Percentiles rank a stretch among this genome's conserved stretches.
phyloP scores from a whole-genome alignment of 1,284 basidiomycete genomes.

The Marasmius oreades region DNA sequence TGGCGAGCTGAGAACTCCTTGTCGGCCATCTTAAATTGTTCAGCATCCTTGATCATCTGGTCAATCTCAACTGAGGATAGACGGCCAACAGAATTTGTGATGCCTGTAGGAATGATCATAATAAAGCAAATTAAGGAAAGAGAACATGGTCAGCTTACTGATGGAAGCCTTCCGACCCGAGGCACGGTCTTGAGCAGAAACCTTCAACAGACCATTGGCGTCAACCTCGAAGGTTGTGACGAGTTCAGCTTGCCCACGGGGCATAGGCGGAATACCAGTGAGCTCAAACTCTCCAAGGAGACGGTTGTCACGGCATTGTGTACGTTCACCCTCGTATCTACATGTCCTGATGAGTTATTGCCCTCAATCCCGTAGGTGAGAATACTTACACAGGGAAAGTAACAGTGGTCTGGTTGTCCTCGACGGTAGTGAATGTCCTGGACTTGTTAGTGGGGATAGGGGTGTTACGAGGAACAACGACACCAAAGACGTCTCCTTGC shows the following conservation, averaged over 20 bases:
- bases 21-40: conserved; percentile 94
- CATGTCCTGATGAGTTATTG: conserved; percentile 11
- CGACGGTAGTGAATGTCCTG: conserved; percentile 93
- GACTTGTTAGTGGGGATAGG: conserved; percentile 98
- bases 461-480: conserved; percentile 95
- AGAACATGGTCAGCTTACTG: conserved; percentile 46
- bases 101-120: conserved; percentile 43
- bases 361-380: background rate
- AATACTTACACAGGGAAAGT: conserved; percentile 87
- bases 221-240: conserved; percentile 97
- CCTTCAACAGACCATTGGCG: conserved; percentile 95
- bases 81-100: conserved; percentile 95
- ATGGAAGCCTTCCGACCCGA: conserved; percentile 97
- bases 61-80: conserved; percentile 93
- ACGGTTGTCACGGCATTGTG: conserved; percentile 95
- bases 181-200: conserved; percentile 91
- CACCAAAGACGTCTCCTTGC: conserved; percentile 97
- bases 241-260: conserved; percentile 93
- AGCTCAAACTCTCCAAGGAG: conserved; percentile 98
- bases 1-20: conserved; percentile 95
- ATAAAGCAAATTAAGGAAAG: conserved; percentile 1
- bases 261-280: conserved; percentile 94
- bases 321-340: conserved; percentile 95
- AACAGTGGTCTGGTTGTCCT: conserved; percentile 98
- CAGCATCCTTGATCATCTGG: conserved; percentile 98